Base-by-base conservation (phyloP, 2,329 filamentous ascomycete genomes). In the Podosphaera fusca region DNA sequence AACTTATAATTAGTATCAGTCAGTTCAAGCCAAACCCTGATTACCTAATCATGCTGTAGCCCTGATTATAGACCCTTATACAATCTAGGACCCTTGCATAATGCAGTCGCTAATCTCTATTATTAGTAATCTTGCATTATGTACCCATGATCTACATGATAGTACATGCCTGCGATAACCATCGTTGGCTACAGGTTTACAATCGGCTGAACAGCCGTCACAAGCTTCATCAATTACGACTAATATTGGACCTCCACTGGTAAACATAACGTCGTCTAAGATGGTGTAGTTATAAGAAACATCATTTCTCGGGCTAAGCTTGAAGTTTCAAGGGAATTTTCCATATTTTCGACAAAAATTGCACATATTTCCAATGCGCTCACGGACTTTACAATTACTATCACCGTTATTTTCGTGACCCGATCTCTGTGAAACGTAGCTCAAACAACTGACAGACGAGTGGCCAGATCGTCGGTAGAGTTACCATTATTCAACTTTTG, bases 221-320 rank as follows among this genome's bases (percentile, higher is more conserved):
- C 21, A 21, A 3, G 8, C 35, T 54, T 56, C 55, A 42, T 59
- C 42, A 4, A 59, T 33, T 31, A 53, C n/a, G 42, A 56, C 30
- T 33, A 58, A 12, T 7, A 56, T 21, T 21, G 21, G 1, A 21
- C 21, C 21, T 21, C 21, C 21, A 21, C 21, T 21, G 33, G 57
- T 57, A 52, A 55, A 59, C 4, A 57, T 53, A 10, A 59, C 47
- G 36, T 59, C 45, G 35, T 58, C 46, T 34, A 54, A 35, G 5
- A 56, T 33, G 4, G 55, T 35, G 12, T 59, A 38, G n/a, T 59
- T 59, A 35, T 57, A 59, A n/a, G 49, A 33, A 8, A 42, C 12
- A 52, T 57, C 47, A 31, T 57, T 35, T 29, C 33, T 40, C 1
- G 52, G 46, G 21, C 5, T 47, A 21, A 57, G 31, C 33, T 57